Evolutionary conservation across 257 asterid species (phyloP), one percentile per base, ranked within the genome.

Genomic region (Nicotiana tomentosiformis): DNA sequence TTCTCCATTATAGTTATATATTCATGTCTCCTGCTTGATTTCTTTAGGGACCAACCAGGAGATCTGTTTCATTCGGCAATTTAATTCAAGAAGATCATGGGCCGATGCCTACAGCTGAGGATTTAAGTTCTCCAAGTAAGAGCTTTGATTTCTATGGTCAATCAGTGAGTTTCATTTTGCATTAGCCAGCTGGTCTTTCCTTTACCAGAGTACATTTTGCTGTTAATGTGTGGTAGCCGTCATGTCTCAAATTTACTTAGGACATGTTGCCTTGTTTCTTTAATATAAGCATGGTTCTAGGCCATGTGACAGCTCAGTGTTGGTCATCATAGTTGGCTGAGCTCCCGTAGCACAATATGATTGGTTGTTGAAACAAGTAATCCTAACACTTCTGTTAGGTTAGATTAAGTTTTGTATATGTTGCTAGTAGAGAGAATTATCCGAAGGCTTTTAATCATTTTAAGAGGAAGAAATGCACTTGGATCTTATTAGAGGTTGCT

Each of bases 91-190:
- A 85, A 91, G 82, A 82, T 33, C 77, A 51, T 78, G 87, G 77
- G 82, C 51, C 55, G 74, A 93, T 53, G 26, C 83, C 86, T 57
- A 82, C 81, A 82, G 89, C 79, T 68, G 89, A 87, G 70, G 80
- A 82, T 69, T 84, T 26, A 79, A 81, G 78, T 83, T 83, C 88
- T 82, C 80, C 92, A 86, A 88, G 98, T 95, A 88, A 90, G 95
- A 88, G 29, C 74, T 76, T 26, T 76, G 46, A 51, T 76, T 49
- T 76, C 46, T 53, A 49, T 46, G 61, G 79, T 29, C 64, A 76
- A 76, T 51, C 64, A 26, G 64, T 32, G 29, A 51, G 46, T 26
- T 76, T 51, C 46, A 16, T 51, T 51, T 76, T 76, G 64, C 30
- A 51, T 76, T 51, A 76, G 35, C 58, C 80, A 51, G 29, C 80